A percentile compares a stretch with the other conserved stretches of the same genome.
phyloP scores from a whole-genome alignment of 2,329 filamentous ascomycete species.

The Fusarium redolens region DNA sequence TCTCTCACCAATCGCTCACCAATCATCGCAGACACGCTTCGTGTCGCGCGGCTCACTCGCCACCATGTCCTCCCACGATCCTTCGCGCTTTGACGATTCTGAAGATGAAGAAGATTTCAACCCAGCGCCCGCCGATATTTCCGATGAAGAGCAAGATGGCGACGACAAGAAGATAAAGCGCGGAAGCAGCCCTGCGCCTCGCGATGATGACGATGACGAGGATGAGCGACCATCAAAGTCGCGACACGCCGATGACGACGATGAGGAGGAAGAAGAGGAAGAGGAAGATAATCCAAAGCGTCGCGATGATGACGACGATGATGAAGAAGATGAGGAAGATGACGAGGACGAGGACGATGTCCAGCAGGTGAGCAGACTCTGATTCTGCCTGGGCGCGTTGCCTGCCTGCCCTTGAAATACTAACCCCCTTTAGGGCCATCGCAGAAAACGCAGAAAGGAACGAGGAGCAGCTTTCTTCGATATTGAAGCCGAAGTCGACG shows the following conservation, averaged over 20 bases:
- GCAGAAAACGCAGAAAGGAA: constrained; percentile 83
- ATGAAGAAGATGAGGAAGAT: constrained; percentile 71
- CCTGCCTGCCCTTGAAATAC: constrained; percentile 2
- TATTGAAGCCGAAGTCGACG: constrained; percentile 97
- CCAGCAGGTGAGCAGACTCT: constrained; percentile 63
- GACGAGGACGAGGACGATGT: constrained; percentile 76
- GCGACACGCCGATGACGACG: constrained; percentile 56
- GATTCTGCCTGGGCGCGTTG: constrained; percentile 2
- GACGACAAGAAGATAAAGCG: constrained; percentile 54
- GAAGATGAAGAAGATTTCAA: constrained; percentile 93
- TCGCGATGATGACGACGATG: constrained; percentile 57
- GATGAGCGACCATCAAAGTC: constrained; percentile 47
- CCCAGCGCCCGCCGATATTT: constrained; percentile 77
- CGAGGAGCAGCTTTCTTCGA: constrained; percentile 91
- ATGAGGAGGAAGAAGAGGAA: constrained; percentile 52
- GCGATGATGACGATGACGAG: constrained; percentile 53
- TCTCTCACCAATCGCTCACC: not conserved
- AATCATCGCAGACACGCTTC: constrained; percentile 27
- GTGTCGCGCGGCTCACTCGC: constrained; percentile 37
- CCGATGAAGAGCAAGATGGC: constrained; percentile 66
- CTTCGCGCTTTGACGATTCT: constrained; percentile 67
- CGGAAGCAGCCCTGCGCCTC: constrained; percentile 54
- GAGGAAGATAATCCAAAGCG: constrained; percentile 52
- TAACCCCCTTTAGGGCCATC: constrained; percentile 64
- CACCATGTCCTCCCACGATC: constrained; percentile 60